Evolutionary conservation across 208 protist genomes (phyloP).

Genomic region (Angomonas deanei): DNA sequence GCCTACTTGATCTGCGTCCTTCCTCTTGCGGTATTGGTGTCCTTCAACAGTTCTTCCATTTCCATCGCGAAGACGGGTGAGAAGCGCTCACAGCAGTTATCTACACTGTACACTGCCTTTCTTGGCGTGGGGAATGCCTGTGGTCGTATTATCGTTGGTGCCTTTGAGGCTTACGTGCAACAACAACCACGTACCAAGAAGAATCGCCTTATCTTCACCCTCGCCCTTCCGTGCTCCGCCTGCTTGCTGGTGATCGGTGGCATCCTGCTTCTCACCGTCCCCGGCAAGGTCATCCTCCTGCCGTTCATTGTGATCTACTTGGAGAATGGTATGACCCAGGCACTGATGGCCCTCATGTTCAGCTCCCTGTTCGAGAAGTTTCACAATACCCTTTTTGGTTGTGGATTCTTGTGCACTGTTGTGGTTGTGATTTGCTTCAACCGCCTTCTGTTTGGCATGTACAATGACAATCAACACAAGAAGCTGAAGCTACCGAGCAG

Average conservation of each 20-base stretch:
- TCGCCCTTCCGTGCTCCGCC: slow-evolving; percentile 24
- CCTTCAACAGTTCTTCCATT: slow-evolving; percentile 49
- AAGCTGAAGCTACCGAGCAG: slow-evolving; percentile 15
- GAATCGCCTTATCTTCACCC: slow-evolving; percentile 28
- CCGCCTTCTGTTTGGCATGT: slow-evolving; percentile 45
- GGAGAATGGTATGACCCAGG: slow-evolving; percentile 37
- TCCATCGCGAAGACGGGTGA: slow-evolving; percentile 39
- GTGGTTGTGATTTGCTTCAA: slow-evolving; percentile 51
- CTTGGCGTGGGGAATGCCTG: slow-evolving; percentile 41
- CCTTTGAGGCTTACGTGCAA: slow-evolving; percentile 50
- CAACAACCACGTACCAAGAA: slow-evolving; percentile 22
- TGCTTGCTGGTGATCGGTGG: slow-evolving; percentile 26
- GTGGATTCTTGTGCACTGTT: slow-evolving; percentile 29
- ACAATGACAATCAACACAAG: slow-evolving; percentile 34
- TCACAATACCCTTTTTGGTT: slow-evolving; percentile 44
- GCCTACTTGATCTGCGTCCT: slow-evolving; percentile 31
- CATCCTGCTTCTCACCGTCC: slow-evolving; percentile 34
- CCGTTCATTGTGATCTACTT: slow-evolving; percentile 50
- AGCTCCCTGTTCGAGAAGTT: slow-evolving; percentile 36
- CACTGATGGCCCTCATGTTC: slow-evolving; percentile 41
- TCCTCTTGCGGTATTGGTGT: slow-evolving; percentile 32
- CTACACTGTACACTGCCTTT: slow-evolving; percentile 48
- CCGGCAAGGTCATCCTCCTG: slow-evolving; percentile 32
- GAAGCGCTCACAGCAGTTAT: slow-evolving; percentile 15
- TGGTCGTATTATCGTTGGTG: slow-evolving; percentile 40